phyloP scores from a whole-genome alignment of 139 green algal species.

The Gonium pectorale region DNA sequence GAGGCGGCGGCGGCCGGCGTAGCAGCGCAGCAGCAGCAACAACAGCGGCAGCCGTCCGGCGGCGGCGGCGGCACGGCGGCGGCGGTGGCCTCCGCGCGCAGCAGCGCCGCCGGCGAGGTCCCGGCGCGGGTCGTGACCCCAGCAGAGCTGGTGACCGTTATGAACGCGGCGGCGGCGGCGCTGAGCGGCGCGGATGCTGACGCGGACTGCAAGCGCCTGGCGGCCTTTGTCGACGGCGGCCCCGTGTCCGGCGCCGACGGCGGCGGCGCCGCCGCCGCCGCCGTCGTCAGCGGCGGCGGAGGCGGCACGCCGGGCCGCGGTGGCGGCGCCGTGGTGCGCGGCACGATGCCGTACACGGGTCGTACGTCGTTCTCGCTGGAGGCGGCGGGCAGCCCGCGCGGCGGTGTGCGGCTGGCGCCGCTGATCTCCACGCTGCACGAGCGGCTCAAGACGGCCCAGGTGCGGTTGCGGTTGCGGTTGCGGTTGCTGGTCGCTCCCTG shows the following conservation, averaged over 20 bases:
- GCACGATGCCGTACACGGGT: background rate
- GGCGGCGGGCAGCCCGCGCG: background rate
- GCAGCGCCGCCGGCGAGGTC: background rate
- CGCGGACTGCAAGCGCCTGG: background rate
- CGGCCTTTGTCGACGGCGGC: too few relatives aligned
- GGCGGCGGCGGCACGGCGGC: background rate
- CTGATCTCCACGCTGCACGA: constrained; percentile 40
- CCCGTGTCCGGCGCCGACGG: background rate
- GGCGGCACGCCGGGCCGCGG: background rate
- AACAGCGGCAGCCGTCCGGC: background rate
- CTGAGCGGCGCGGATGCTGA: background rate
- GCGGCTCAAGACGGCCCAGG: constrained; percentile 37
- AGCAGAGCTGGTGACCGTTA: background rate
- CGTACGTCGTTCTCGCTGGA: constrained; percentile 11
- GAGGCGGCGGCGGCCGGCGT: background rate
- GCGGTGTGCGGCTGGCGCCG: constrained; percentile 2
- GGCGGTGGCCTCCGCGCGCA: background rate
- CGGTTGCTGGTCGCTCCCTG: background rate
- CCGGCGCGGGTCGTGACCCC: too few relatives aligned
- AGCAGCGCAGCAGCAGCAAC: background rate
- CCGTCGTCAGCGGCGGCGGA: background rate
- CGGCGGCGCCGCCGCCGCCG: background rate
- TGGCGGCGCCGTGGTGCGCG: background rate
- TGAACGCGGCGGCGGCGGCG: background rate
- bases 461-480: background rate